Evolutionary conservation across 2,329 filamentous ascomycete genomes (phyloP), one percentile per base, ranked within the genome.

Genomic region (Colletotrichum tofieldiae): DNA sequence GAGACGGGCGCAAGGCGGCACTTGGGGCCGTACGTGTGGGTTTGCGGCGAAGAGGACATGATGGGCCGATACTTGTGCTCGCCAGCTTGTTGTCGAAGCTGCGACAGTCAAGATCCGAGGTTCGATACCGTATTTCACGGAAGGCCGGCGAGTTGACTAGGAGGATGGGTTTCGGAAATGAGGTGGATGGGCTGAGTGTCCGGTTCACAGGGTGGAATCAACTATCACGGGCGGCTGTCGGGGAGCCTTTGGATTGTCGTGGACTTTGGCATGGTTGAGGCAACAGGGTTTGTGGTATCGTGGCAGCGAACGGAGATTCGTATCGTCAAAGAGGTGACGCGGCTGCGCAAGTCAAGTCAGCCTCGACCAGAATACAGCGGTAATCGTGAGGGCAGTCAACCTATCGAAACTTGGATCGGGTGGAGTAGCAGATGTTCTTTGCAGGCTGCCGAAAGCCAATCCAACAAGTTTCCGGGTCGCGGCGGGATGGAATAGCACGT

Each of bases 21-120:
- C 67, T 86, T 87, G 35, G 87, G 80, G 72, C 89, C 89, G 75
- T 89, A 90, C 16, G 89, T 92, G 79, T 93, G 92, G 20, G 14
- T 14, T 18, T 51, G 64, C 23, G 65, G n/a, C 18, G 37, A 39
- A 14, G 63, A 45, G 35, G 65, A 49, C 70, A 72, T 72, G 6
- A 8, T 52, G 35, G 14, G 12, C 20, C 18, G 12, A 20, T 18
- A 12, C 14, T 39, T 23, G 29, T n/a, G 4, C 37, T 20, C 9
- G 16, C 11, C 16, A 26, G 4, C 2, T 54, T 47, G 64, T 23
- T 20, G 12, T 32, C 12, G 8, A 37, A 35, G 14, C 18, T 55
- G 26, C 11, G 12, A 12, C n/a, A 16, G 32, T 26, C 32, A 41
- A 51, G n/a, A 20, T 41, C 4, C n/a, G 45, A 29, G 32, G n/a